Percentiles rank a stretch among this genome's conserved stretches.
Evolutionary conservation across 345 rosid species (phyloP).

Genomic region (Citrus hindsii): DNA sequence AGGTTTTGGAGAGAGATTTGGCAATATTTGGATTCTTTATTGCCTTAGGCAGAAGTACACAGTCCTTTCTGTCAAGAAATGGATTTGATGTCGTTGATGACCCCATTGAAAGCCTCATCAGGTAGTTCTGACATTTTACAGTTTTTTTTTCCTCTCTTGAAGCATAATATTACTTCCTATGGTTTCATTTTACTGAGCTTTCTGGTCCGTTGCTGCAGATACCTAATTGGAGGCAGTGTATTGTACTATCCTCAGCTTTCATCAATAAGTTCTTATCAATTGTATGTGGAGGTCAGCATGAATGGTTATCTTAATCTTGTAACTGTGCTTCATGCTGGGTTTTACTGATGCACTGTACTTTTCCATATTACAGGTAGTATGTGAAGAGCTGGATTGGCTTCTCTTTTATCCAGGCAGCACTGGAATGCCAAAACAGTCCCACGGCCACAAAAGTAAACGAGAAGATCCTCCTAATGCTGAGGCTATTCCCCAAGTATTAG

Average conservation of each 20-base stretch:
- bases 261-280: constrained; percentile 90
- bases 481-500: constrained; percentile 65
- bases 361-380: constrained; percentile 62
- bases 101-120: constrained; percentile 66
- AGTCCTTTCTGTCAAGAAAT: constrained; percentile 63
- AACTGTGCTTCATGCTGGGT: constrained; percentile 7
- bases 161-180: constrained; percentile 8
- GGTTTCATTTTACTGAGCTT: constrained; percentile 13
- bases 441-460: constrained; percentile 52
- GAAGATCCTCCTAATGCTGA: constrained; percentile 71
- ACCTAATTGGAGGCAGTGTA: constrained; percentile 91
- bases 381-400: constrained; percentile 97
- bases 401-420: constrained; percentile 59
- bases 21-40: constrained; percentile 98
- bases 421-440: constrained; percentile 38
- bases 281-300: constrained; percentile 87
- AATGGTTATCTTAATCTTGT: constrained; percentile 14
- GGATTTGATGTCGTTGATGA: constrained; percentile 63
- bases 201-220: constrained; percentile 39
- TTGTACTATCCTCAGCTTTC: constrained; percentile 92
- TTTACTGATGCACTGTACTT: constrained; percentile 13
- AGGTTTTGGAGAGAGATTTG: constrained; percentile 94
- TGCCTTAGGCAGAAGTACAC: constrained; percentile 85
- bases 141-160: background rate
- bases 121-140: constrained; percentile 42